Conservation (phyloP, 495 filamentous ascomycete species). For the Aspergillus conjunctus region DNA sequence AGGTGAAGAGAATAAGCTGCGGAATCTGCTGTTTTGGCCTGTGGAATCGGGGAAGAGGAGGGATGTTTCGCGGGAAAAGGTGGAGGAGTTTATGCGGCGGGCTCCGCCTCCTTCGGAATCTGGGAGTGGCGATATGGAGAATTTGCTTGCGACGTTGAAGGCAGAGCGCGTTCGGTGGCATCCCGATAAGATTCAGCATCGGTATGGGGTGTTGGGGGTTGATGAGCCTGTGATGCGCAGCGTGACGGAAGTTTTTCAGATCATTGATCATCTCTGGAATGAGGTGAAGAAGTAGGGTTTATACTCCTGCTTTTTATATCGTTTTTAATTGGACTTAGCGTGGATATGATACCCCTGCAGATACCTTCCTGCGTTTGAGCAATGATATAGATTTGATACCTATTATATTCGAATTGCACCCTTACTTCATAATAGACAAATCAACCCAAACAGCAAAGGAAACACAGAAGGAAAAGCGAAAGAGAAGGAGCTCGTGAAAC, state of each 20-base stretch:
- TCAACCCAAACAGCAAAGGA: neutral
- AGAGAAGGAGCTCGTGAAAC: conserved; percentile 6
- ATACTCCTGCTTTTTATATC: neutral
- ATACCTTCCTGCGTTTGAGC: neutral
- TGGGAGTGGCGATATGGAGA: neutral
- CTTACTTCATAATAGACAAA: neutral
- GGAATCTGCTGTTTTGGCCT: conserved; percentile 75
- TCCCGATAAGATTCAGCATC: conserved; percentile 96
- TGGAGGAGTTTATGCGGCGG: conserved; percentile 64
- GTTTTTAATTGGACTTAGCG: neutral
- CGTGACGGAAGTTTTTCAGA: conserved; percentile 91
- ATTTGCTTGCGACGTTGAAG: conserved; percentile 68
- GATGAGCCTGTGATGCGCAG: conserved; percentile 70
- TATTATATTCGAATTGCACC: conserved; percentile 1
- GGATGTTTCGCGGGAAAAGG: conserved; percentile 63
- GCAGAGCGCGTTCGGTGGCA: conserved; percentile 91
- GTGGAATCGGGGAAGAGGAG: conserved; percentile 60
- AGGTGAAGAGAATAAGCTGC: conserved; percentile 22
- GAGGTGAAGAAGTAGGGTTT: conserved; percentile 44
- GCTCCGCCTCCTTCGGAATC: conserved; percentile 34
- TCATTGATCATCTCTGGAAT: conserved; percentile 80
- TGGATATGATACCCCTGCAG: conserved; percentile 3
- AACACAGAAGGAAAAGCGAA: neutral
- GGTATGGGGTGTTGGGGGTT: conserved; percentile 66
- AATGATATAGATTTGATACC: neutral